Evolutionary conservation across 768 basidiomycete species (phyloP).

Genomic region (Tylopilus sp.): DNA sequence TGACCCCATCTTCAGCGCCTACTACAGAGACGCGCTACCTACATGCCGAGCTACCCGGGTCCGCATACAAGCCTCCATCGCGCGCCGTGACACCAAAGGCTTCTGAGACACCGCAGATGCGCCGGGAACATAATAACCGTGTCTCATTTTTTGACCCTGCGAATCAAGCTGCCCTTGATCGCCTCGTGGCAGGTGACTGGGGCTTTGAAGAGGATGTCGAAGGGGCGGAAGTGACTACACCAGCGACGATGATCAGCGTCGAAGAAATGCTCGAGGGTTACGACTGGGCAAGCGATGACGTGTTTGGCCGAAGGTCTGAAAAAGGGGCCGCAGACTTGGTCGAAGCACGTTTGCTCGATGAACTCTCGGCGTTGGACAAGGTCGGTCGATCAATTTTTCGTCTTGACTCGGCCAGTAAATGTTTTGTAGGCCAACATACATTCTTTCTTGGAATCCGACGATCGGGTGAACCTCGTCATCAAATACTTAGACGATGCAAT

Average conservation of each 20-base stretch:
- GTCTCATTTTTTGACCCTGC: constrained; percentile 81
- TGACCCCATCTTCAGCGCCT: constrained; percentile 17
- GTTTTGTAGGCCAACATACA: constrained; percentile 78
- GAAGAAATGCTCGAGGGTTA: constrained; percentile 99
- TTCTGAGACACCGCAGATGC: constrained; percentile 34
- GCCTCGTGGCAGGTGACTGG: constrained; percentile 52
- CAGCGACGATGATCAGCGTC: constrained; percentile 84
- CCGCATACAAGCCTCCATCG: constrained; percentile 24
- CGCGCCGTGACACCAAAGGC: constrained; percentile 29
- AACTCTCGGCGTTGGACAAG: constrained; percentile 91
- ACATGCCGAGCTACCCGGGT: constrained; percentile 17
- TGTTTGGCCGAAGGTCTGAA: constrained; percentile 60
- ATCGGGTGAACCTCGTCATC: constrained; percentile 80
- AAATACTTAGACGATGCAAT: constrained; percentile 89
- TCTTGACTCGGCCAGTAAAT: neutral
- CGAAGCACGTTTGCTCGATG: constrained; percentile 84
- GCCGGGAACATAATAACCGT: constrained; percentile 62
- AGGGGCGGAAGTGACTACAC: constrained; percentile 68
- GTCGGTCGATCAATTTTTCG: constrained; percentile 37
- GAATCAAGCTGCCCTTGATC: constrained; percentile 71
- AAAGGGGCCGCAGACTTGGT: constrained; percentile 86
- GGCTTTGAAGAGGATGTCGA: constrained; percentile 47
- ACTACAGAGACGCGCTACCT: constrained; percentile 10
- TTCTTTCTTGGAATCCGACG: constrained; percentile 95
- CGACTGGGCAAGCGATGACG: constrained; percentile 88